Evolutionary conservation across 1,139 yeast genomes (phyloP).

Genomic region (Magnusiomyces magnusii): DNA sequence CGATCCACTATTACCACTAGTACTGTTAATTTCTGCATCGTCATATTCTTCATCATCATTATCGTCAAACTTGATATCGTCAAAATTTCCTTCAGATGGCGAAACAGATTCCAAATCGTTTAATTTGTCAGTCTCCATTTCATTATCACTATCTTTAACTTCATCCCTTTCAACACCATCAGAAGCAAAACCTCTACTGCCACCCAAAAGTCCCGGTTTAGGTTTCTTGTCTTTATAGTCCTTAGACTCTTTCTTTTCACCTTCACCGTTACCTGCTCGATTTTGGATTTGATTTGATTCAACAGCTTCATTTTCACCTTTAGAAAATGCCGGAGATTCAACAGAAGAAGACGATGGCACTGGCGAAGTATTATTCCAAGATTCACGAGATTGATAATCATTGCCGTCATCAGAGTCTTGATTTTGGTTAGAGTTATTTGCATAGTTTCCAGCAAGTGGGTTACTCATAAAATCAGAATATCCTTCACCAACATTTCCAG

Average conservation of each 20-base stretch:
- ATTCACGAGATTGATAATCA: not conserved
- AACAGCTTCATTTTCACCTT: not conserved
- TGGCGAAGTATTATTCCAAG: not conserved
- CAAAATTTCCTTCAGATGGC: no score
- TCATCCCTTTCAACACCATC: not conserved
- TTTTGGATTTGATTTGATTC: not conserved
- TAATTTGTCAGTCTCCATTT: not conserved
- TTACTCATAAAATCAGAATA: not conserved
- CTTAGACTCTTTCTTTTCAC: not conserved
- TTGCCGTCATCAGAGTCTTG: not conserved
- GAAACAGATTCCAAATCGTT: not conserved
- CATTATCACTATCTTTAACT: not conserved
- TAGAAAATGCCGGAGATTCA: not conserved
- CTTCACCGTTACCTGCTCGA: not conserved
- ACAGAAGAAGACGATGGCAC: not conserved
- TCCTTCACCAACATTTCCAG: not conserved
- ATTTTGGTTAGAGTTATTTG: not conserved
- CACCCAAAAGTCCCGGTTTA: slow-evolving; percentile 2
- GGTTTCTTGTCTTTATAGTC: not conserved
- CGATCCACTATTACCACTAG: not conserved
- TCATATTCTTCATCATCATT: not conserved
- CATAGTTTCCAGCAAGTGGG: not conserved
- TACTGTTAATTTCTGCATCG: not conserved
- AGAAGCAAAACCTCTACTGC: not conserved
- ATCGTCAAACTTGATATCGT: not conserved